Evolutionary conservation across 441 rosid genomes (phyloP), one percentile per base, ranked within the genome.

Genomic region (Brassica hybrid): DNA sequence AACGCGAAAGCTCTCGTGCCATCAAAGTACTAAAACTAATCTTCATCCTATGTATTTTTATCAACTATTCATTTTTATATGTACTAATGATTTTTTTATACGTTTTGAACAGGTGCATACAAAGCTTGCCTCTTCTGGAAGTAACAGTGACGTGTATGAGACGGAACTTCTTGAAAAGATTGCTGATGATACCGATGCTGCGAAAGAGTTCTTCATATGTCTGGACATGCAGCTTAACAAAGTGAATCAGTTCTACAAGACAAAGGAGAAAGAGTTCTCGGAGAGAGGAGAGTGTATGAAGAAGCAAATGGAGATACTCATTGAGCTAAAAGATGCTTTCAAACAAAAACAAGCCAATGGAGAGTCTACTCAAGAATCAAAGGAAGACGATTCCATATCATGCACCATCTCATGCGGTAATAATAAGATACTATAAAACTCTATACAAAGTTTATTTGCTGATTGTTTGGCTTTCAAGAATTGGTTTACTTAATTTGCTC

Each of bases 211-310:
- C 76, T 96, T 96, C 66, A 58, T 80, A n/a, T 88, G 97, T 67
- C 80, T 94, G 54, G 99, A 96, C 83, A 58, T 60, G 43, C 97
- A 96, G 54, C 96, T 96, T 19, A 96, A 92, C 87, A 96, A 96
- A 71, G 99, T 94, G 81, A 96, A 94, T 73, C 93, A 90, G 10
- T 96, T 96, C 76, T 96, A 87, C 80, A 88, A 80, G 77, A 76
- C 78, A 10, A 96, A 91, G 72, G 99, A 96, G 89, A 88, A 85
- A 58, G 98, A 94, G 87, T 94, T 96, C 83, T 16, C 92, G 85
- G 99, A 96, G 34, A 90, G 99, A 86, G 97, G 94, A 50, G 97
- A 94, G 12, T 82, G 86, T 30, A 76, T 92, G 85, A 90, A 87
- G 88, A 89, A 88, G 76, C 99, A 96, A 81, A 79, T 94, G 88